Percentiles rank a stretch among this genome's conserved stretches.
Conservation (phyloP, 495 filamentous ascomycete genomes). For the Hypoxylon cercidicola region DNA sequence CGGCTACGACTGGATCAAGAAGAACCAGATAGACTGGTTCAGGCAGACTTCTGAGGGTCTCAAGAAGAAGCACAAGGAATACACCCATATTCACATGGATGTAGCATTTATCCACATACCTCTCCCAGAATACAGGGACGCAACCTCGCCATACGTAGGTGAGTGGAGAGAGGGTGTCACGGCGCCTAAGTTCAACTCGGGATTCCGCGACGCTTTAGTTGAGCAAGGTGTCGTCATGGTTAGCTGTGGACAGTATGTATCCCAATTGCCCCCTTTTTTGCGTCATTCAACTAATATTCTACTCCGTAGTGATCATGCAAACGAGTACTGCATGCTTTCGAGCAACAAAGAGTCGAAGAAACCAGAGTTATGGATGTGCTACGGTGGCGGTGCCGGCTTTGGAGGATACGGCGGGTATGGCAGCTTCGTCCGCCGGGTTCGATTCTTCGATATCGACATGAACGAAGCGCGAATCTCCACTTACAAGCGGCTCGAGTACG, state of each 20-base stretch:
- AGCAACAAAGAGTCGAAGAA: slow-evolving; percentile 60
- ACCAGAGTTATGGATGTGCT: slow-evolving; percentile 97
- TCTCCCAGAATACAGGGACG: slow-evolving; percentile 81
- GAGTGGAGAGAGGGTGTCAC: slow-evolving; percentile 80
- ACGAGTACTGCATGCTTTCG: slow-evolving; percentile 91
- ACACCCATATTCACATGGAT: slow-evolving; percentile 92
- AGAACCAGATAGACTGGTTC: slow-evolving; percentile 95
- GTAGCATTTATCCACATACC: slow-evolving; percentile 98
- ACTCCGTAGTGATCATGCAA: slow-evolving; percentile 80
- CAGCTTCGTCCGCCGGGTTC: slow-evolving; percentile 82
- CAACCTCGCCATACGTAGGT: slow-evolving; percentile 65
- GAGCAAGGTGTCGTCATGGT: slow-evolving; percentile 87
- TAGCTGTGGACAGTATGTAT: slow-evolving; percentile 85
- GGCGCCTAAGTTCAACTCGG: slow-evolving; percentile 86
- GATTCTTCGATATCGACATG: slow-evolving; percentile 93
- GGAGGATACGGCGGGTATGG: slow-evolving; percentile 94
- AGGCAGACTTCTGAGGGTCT: slow-evolving; percentile 74
- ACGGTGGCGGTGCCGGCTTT: slow-evolving; percentile 87
- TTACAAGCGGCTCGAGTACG: slow-evolving; percentile 91
- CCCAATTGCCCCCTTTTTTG: not conserved
- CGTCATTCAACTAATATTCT: slow-evolving; percentile 16
- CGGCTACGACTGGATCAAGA: slow-evolving; percentile 97
- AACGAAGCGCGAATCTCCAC: slow-evolving; percentile 86
- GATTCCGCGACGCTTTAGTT: slow-evolving; percentile 86
- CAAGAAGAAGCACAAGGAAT: slow-evolving; percentile 76